phyloP scores from a whole-genome alignment of 164 flowering plant genomes.

The Vitis vinifera region DNA sequence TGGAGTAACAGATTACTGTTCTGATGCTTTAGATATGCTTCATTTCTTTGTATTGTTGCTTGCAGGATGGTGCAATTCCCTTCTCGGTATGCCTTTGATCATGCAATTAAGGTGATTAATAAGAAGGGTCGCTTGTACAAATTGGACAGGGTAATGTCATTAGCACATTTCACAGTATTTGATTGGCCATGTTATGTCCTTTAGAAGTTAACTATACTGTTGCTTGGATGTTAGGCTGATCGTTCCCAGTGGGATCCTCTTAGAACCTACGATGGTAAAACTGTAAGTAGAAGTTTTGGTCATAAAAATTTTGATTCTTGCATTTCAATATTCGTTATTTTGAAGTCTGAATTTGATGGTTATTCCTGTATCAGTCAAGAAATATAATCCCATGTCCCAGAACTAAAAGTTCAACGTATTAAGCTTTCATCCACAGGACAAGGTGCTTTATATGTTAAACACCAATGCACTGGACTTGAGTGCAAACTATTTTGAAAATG shows the following conservation, averaged over 20 bases:
- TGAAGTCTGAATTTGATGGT: neutral
- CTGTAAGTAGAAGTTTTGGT: slow-evolving; percentile 41
- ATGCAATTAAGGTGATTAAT: slow-evolving; percentile 23
- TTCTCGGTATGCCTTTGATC: slow-evolving; percentile 24
- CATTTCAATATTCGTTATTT: neutral
- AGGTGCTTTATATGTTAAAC: too few relatives aligned
- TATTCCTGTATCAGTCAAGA: neutral
- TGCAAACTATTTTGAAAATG: neutral
- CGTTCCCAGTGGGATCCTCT: slow-evolving; percentile 51
- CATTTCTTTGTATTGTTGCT: slow-evolving; percentile 14
- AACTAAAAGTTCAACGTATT: neutral
- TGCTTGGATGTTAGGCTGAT: slow-evolving; percentile 35
- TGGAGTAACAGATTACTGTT: neutral
- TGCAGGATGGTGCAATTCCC: slow-evolving; percentile 51
- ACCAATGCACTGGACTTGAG: neutral
- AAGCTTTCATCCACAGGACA: neutral
- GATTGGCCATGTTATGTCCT: neutral
- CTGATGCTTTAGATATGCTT: neutral
- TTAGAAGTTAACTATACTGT: neutral
- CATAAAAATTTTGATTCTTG: neutral
- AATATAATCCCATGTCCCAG: neutral
- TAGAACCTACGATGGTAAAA: slow-evolving; percentile 59
- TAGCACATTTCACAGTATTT: neutral
- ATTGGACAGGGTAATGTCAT: slow-evolving; percentile 47
- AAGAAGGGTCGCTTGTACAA: slow-evolving; percentile 41